Base-by-base conservation (phyloP, 2,329 filamentous ascomycete species). In the Apiospora aurea region DNA sequence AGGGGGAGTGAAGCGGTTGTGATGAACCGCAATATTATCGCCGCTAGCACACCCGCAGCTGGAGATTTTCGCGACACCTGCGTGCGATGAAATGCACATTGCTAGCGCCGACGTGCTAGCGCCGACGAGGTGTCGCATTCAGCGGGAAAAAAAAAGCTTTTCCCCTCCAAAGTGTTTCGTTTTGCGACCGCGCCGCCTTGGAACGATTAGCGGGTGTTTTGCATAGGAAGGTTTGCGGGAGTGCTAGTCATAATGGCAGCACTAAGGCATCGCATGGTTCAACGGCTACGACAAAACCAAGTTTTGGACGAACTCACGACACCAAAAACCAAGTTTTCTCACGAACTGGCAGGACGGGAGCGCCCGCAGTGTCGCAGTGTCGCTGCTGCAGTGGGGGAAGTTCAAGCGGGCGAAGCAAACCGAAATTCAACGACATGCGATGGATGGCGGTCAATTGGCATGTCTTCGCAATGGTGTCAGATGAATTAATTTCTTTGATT, bases 401-500 rank as follows among this genome's bases (percentile, higher is more conserved):
- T 49, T 49, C 29, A 21, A 13, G 3, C 29, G 18, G 21, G 21
- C 57, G 10, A 64, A 41, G 18, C 57, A 38, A 64, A 64, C 41
- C 34, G 8, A 64, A 64, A 64, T 41, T 18, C 57, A 24, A 64
- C 57, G 57, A 64, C 57, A 64, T 64, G 8, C 4, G 7, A 51
- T 24, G 8, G 11, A 24, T n/a, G 47, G 24, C 49, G n/a, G 46
- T 49, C 46, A 49, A 18, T 49, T n/a, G 21, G 18, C 18, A 3
- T 49, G 21, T 49, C 7, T 10, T 29, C 34, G 34, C 7, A 2
- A 8, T 6, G 34, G 4, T 38, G 4, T 38, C 34, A 38, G 7
- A 18, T 61, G 7, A 61, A 61, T 61, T 61, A 61, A 41, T 14
- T 64, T 64, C 57, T 64, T 41, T 64, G 1, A 64, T 64, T 64